Conservation (phyloP, 2,329 filamentous ascomycete genomes). For the Microcyclospora pomicola region DNA sequence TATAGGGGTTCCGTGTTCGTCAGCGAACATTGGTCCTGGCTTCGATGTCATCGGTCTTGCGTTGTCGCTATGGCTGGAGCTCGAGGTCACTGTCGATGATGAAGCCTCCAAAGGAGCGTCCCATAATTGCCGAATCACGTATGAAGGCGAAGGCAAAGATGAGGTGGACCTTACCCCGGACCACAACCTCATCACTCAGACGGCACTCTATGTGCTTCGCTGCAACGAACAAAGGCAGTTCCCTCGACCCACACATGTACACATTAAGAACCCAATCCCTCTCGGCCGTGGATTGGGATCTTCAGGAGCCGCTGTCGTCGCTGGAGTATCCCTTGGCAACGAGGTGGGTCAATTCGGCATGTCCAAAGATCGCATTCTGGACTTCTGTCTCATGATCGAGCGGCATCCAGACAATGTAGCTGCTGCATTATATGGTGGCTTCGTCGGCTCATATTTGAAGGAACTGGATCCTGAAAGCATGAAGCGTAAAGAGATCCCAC, state of each 20-base stretch:
- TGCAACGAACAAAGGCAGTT: conserved; percentile 81
- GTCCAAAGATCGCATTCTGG: conserved; percentile 69
- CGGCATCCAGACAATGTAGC: conserved; percentile 90
- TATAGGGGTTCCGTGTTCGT: conserved; percentile 65
- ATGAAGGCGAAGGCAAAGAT: conserved; percentile 68
- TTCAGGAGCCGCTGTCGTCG: conserved; percentile 87
- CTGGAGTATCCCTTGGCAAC: conserved; percentile 84
- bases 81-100: conserved; percentile 64
- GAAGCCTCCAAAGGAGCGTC: conserved; percentile 41
- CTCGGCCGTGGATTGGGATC: conserved; percentile 87
- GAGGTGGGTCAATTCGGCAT: conserved; percentile 71
- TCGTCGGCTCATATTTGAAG: conserved; percentile 92
- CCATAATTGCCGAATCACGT: conserved; percentile 79
- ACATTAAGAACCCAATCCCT: conserved; percentile 92
- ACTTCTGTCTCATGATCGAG: conserved; percentile 95
- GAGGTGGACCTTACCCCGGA: conserved; percentile 74
- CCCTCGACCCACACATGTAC: conserved; percentile 73
- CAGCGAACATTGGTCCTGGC: conserved; percentile 89
- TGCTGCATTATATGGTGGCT: conserved; percentile 87
- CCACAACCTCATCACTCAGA: conserved; percentile 83
- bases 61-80: conserved; percentile 83
- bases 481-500: conserved; percentile 80
- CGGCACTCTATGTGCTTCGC: conserved; percentile 84
- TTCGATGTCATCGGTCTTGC: conserved; percentile 97
- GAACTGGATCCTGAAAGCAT: conserved; percentile 81